Evolutionary conservation across 2,329 filamentous ascomycete species (phyloP), one percentile per base, ranked within the genome.

Genomic region (Alternaria alternata): DNA sequence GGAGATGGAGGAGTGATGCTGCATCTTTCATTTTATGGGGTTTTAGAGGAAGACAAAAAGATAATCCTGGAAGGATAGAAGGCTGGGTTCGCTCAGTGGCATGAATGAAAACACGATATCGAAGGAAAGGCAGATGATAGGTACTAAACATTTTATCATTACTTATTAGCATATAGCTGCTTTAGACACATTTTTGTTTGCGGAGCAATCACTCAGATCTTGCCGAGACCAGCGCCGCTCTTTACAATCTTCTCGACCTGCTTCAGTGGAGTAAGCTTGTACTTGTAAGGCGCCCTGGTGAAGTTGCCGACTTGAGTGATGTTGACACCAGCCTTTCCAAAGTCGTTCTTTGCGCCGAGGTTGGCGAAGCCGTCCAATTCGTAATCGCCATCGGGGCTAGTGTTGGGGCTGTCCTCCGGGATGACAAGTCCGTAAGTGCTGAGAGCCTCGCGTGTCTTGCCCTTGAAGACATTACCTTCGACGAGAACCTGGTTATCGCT

Each of bases 291-390:
- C 4, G 81, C 83, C 68, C 78, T 78, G 4, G 79, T 81, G 59
- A 86, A 85, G 53, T 79, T 78, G 3, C 84, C 85, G 5, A 81
- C 78, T 64, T 80, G 81, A 0, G 84, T 86, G 32, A 86, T 85
- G 57, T 87, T 87, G 44, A 85, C 79, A 1, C 71, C 71, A 0
- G 82, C 81, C 3, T 69, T 62, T 1, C 84, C 84, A 69, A 81
- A 87, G 42, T 86, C 83, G 64, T 86, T 81, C 60, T 74, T 79
- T 3, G 83, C 81, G 24, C 84, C 85, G 16, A 86, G 73, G 60
- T 86, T 87, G 4, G 83, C 84, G 67, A 78, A 87, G 0, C 84
- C 84, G 63, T 86, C 84, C 26, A 86, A 74, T 68, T 86, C 84
- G 64, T 81, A 81, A 48, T 87, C 85, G 1, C 84, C 85, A 11